Conservation (phyloP, 2,329 filamentous ascomycete species). For the Beauveria sp. region DNA sequence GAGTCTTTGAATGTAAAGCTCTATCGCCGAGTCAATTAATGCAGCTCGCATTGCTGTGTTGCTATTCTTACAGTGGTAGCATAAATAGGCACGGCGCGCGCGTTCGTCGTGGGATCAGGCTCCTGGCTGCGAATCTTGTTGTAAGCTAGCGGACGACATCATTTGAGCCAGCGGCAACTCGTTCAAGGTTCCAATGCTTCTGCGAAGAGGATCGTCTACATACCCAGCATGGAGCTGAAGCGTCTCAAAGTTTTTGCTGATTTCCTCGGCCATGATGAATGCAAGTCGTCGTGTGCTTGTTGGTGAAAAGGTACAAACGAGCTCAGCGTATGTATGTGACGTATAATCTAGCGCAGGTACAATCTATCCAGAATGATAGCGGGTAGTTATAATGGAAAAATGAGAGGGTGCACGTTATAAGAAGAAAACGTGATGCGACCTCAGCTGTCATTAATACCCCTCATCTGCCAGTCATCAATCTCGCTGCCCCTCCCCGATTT, state of each 20-base stretch:
- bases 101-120: constrained; percentile 73
- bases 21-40: constrained; percentile 32
- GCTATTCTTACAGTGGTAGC: constrained; percentile 64
- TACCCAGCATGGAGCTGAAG: constrained; percentile 81
- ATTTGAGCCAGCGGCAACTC: background rate
- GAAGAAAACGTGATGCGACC: background rate
- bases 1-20: constrained; percentile 94
- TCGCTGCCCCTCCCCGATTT: constrained; percentile 8
- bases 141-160: constrained; percentile 13
- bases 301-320: background rate
- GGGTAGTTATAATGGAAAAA: background rate
- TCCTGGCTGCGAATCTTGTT: constrained; percentile 51
- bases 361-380: background rate
- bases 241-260: constrained; percentile 67
- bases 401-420: background rate
- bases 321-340: background rate
- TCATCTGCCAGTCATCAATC: constrained; percentile 1
- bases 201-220: constrained; percentile 16
- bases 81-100: constrained; percentile 92
- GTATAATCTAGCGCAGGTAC: background rate
- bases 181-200: background rate
- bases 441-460: background rate
- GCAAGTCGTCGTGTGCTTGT: background rate
- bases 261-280: constrained; percentile 21
- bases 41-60: background rate